phyloP scores from a whole-genome alignment of 495 filamentous ascomycete species.

The Aspergillus nidulans region DNA sequence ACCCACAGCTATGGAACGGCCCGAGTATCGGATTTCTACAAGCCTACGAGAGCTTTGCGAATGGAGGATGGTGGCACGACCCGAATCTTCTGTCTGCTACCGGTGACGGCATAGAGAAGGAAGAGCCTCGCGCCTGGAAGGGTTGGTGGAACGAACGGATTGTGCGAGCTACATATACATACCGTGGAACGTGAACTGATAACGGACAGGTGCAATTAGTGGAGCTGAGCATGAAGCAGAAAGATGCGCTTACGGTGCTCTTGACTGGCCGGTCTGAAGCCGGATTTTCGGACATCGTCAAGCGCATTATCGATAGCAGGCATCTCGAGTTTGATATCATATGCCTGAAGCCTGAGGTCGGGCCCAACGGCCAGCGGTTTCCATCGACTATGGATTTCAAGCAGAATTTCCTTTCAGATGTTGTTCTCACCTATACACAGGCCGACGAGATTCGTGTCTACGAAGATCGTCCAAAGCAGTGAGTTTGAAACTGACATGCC shows the following conservation, averaged over 20 bases:
- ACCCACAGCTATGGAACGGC: conserved; percentile 79
- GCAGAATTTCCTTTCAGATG: conserved; percentile 68
- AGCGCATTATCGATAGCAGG: conserved; percentile 74
- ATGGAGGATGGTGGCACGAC: conserved; percentile 98
- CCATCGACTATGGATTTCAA: conserved; percentile 82
- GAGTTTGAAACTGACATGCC: conserved; percentile 23
- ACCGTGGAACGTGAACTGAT: conserved; percentile 24
- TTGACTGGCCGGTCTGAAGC: conserved; percentile 82
- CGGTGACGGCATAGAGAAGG: conserved; percentile 75
- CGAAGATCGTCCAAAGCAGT: conserved; percentile 64
- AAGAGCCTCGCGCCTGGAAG: conserved; percentile 80
- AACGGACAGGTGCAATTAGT: conserved; percentile 64
- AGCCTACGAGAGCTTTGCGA: conserved; percentile 67
- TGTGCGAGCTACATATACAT: conserved; percentile 29
- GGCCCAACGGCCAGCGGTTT: conserved; percentile 73
- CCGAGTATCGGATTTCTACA: conserved; percentile 71
- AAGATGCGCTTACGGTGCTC: conserved; percentile 80
- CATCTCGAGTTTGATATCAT: conserved; percentile 83
- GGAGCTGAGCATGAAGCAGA: conserved; percentile 75
- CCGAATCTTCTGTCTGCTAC: conserved; percentile 77
- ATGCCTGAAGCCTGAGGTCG: conserved; percentile 79
- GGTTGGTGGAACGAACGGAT: conserved; percentile 99
- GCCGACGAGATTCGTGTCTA: conserved; percentile 77
- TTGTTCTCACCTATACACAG: conserved; percentile 77
- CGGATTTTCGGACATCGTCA: conserved; percentile 73